Evolutionary conservation across 805 yeast species (phyloP), one percentile per base, ranked within the genome.

Genomic region (Spathaspora passalidarum): DNA sequence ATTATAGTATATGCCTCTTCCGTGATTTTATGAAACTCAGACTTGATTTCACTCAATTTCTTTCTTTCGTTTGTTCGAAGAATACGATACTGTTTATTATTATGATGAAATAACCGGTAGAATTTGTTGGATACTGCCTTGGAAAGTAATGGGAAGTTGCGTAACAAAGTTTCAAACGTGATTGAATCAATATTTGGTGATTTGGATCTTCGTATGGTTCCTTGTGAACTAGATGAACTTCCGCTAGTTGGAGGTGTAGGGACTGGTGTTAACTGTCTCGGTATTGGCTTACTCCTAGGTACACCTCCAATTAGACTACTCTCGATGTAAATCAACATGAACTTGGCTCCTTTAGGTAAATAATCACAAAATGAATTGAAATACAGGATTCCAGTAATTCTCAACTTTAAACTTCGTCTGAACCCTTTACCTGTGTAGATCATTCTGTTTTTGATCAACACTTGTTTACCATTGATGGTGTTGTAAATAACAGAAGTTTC

Each of bases 361-460:
- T 82, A 84, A 38, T 77, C 79, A 45, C 81, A 76, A 56, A 82
- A 84, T 14, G 80, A 76, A 10, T 66, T 62, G 52, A 84, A 72
- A 32, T 82, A 69, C 29, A 70, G 75, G 29, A 77, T 71, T 4
- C 67, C 59, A 2, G 68, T 23, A 6, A 87, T 76, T 44, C 62
- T 67, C 16, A 78, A 61, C 37, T 69, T 64, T 37, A 75, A 61
- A 37, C 77, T 69, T 40, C 59, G 59, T 49, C 68, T 74, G 64
- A 79, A 85, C 0, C 88, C 89, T 49, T 75, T 78, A 0, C 81
- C 80, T 0, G 87, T 76, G 50, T 74, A 68, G 0, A 87, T 55
- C 40, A 61, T 52, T 18, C 81, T 82, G 47, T 80, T 81, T 54
- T 78, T 79, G 22, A 86, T 63, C 1, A 76, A 60, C 0, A 86